A percentile compares a stretch with the other conserved stretches of the same genome.
Evolutionary conservation across 139 green algal genomes (phyloP).

Genomic region (Bryopsis sp.): DNA sequence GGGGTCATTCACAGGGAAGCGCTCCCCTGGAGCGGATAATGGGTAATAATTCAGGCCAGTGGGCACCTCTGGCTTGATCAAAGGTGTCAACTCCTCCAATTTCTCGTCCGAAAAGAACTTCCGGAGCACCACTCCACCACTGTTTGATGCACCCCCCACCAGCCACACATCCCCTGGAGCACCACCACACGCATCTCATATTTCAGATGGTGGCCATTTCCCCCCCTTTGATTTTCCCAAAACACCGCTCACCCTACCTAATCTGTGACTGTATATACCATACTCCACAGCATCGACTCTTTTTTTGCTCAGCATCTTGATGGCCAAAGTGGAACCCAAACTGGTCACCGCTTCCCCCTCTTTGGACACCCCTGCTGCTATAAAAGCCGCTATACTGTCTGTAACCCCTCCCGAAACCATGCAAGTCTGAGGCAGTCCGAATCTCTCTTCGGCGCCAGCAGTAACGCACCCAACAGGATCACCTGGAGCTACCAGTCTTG

Average conservation of each 20-base stretch:
- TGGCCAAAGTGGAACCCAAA: slow-evolving; percentile 80
- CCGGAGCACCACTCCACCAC: slow-evolving; percentile 75
- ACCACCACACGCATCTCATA: background rate
- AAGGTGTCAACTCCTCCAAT: slow-evolving; percentile 54
- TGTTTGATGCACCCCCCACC: slow-evolving; percentile 86
- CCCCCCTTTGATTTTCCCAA: too few species aligned
- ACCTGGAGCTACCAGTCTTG: slow-evolving; percentile 55
- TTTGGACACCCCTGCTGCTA: slow-evolving; percentile 61
- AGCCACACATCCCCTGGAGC: slow-evolving; percentile 71
- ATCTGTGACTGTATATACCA: slow-evolving; percentile 89
- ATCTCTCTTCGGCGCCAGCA: slow-evolving; percentile 19
- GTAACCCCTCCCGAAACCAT: slow-evolving; percentile 63
- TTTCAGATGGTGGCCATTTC: background rate
- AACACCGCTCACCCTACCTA: too few species aligned
- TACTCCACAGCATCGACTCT: slow-evolving; percentile 75
- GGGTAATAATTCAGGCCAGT: slow-evolving; percentile 83
- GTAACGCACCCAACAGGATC: slow-evolving; percentile 42
- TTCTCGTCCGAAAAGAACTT: slow-evolving; percentile 64
- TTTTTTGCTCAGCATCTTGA: slow-evolving; percentile 79
- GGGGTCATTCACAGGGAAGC: slow-evolving; percentile 82
- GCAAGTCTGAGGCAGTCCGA: slow-evolving; percentile 37
- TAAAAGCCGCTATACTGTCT: slow-evolving; percentile 89
- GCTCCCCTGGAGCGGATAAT: slow-evolving; percentile 60
- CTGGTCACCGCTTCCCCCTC: slow-evolving; percentile 71
- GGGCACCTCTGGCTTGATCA: slow-evolving; percentile 34